Conservation (phyloP, 164 flowering plant genomes). For the Kalanchoe fedtschenkoi region DNA sequence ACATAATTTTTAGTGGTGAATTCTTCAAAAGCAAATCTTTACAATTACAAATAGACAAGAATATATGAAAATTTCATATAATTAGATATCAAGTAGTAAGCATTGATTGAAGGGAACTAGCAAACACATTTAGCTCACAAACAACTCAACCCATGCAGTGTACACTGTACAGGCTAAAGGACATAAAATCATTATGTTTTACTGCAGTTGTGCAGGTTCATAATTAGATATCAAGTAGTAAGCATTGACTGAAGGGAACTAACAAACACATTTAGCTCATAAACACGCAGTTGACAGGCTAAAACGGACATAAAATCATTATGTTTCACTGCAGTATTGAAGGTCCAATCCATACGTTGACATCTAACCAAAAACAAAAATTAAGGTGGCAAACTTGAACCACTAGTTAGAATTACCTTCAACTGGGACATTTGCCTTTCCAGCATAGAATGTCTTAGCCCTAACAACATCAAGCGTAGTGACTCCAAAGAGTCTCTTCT, state of each 20-base stretch:
- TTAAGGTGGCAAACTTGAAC: background rate
- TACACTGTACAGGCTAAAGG: too few relatives aligned
- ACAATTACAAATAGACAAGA: background rate
- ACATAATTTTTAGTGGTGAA: background rate
- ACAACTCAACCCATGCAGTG: background rate
- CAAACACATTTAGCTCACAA: background rate
- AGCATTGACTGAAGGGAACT: background rate
- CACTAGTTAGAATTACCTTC: slow-evolving; percentile 32
- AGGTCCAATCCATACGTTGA: background rate
- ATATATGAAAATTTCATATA: background rate
- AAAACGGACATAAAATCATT: background rate
- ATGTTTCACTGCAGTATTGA: background rate
- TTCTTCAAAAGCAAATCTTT: background rate
- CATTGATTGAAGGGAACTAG: background rate
- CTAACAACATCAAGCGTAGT: slow-evolving; percentile 93
- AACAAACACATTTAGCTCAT: background rate
- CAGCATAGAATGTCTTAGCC: slow-evolving; percentile 94
- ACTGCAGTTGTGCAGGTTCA: too few relatives aligned
- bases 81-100: background rate
- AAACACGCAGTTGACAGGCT: background rate
- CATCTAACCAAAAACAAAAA: too few relatives aligned
- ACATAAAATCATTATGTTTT: too few relatives aligned
- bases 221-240: background rate
- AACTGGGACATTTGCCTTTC: slow-evolving; percentile 65
- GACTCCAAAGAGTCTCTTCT: slow-evolving; percentile 85